Evolutionary conservation across 2,329 filamentous ascomycete genomes (phyloP), one percentile per base, ranked within the genome.

Genomic region (Trichoderma pleuroti): DNA sequence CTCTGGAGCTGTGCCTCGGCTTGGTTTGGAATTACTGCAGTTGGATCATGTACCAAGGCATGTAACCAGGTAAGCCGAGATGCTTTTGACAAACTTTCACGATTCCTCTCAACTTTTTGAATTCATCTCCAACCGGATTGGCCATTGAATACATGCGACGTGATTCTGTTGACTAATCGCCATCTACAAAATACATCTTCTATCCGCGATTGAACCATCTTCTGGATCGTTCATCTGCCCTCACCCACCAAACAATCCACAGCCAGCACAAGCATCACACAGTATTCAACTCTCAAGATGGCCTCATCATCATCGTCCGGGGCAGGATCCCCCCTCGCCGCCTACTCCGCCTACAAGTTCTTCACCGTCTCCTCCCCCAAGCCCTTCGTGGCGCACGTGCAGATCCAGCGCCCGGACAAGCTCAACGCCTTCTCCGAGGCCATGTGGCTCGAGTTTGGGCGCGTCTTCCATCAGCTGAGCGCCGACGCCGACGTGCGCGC

Each of bases 381-480:
- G 46, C 86, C 91, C 77, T 90, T 90, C 83, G 91, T 98, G 62
- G 92, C 91, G n/a, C 93, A 97, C 79, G 92, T 98, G 71, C 91
- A 98, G 82, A 97, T 97, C 82, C 94, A 97, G 84, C 88, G 94
- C 1, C 89, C 94, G 1, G 81, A 88, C 74, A 97, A 97, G 84
- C 84, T 98, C 80, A 98, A 98, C 80, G 90, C 94, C 74, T 98
- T 97, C 80, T 87, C 89, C 74, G 90, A 93, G 79, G 83, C 88
- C 68, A 95, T 98, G 90, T 98, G 94, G 93, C 84, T 91, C 67
- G 93, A 97, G 83, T 86, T 97, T 73, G 88, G 90, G 69, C 77
- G 80, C 14, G 85, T 97, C 74, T 96, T 98, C 84, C 81, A 84
- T 70, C 85, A 87, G 72, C 88, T 98, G 72, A 94, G 92, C 54